Percentiles rank a stretch among this genome's conserved stretches.
Evolutionary conservation across 306 rosid species (phyloP).

Genomic region (Vicia faba): DNA sequence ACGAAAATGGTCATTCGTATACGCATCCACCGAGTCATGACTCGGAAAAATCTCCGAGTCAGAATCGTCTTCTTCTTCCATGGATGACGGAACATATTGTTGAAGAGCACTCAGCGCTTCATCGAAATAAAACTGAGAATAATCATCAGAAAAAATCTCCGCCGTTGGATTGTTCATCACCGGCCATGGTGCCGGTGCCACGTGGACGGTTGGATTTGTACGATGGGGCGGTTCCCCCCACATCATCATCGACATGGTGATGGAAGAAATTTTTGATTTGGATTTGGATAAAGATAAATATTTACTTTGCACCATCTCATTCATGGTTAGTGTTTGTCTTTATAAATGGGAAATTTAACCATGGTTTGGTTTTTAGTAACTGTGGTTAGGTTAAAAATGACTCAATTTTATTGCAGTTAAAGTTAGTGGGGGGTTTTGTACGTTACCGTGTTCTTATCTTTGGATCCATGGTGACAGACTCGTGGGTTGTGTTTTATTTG

Average conservation of each 20-base stretch:
- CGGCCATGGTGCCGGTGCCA: slow-evolving; percentile 81
- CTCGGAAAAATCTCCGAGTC: slow-evolving; percentile 52
- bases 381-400: slow-evolving; percentile 49
- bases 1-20: slow-evolving; percentile 79
- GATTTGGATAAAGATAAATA: slow-evolving; percentile 21
- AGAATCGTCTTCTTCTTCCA: slow-evolving; percentile 46
- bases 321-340: slow-evolving; percentile 33
- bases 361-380: slow-evolving; percentile 50
- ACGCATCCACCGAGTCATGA: slow-evolving; percentile 51
- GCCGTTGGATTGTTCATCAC: slow-evolving; percentile 48
- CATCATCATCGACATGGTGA: slow-evolving; percentile 78
- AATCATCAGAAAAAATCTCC: slow-evolving; percentile 56
- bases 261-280: background rate
- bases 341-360: slow-evolving; percentile 57
- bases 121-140: slow-evolving; percentile 53
- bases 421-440: slow-evolving; percentile 24
- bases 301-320: slow-evolving; percentile 36
- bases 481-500: slow-evolving; percentile 8
- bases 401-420: slow-evolving; percentile 45
- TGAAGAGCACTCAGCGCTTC: slow-evolving; percentile 60
- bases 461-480: slow-evolving; percentile 16
- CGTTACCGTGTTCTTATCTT: slow-evolving; percentile 17
- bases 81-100: slow-evolving; percentile 55
- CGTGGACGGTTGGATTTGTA: slow-evolving; percentile 60
- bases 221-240: slow-evolving; percentile 66